These are phyloP conservation scores for Tuber calosporum DNA, from an alignment of 495 filamentous ascomycete genomes.

Conservation along the genomic window DNA sequence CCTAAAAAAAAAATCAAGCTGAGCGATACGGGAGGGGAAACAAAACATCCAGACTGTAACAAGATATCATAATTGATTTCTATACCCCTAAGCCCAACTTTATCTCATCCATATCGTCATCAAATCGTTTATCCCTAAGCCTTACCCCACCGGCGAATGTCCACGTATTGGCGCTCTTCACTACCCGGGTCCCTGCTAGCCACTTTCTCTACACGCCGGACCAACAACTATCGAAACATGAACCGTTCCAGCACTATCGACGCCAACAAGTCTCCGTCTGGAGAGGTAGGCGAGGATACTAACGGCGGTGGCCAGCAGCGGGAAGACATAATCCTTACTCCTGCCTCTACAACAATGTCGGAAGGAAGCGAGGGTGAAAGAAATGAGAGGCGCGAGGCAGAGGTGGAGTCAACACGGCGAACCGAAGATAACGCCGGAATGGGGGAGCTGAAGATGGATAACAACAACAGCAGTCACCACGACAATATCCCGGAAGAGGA, in stretches of 20 bases:
- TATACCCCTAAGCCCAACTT: neutral
- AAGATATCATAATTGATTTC: neutral
- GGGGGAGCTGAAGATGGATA: neutral
- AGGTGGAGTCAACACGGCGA: neutral
- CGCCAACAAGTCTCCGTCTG: constrained; percentile 20
- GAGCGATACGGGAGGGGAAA: neutral
- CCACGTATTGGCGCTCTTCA: constrained; percentile 28
- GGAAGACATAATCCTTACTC: constrained; percentile 27
- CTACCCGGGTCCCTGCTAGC: constrained; percentile 14
- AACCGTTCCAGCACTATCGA: constrained; percentile 18
- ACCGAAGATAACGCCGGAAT: neutral
- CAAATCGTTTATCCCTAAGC: neutral
- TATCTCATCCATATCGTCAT: neutral
- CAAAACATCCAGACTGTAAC: neutral
- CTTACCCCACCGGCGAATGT: constrained; percentile 24
- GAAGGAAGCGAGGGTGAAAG: constrained; percentile 21
- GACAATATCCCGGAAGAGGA: neutral
- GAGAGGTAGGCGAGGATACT: constrained; percentile 20
- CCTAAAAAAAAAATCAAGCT: neutral
- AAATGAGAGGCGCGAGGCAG: neutral
- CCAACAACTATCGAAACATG: neutral
- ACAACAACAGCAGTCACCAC: neutral
- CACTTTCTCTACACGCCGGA: neutral
- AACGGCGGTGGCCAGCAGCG: constrained; percentile 2
- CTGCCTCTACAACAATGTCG: constrained; percentile 30